Base-by-base conservation (phyloP, 805 yeast genomes). In the Candida sakaeoensis region DNA sequence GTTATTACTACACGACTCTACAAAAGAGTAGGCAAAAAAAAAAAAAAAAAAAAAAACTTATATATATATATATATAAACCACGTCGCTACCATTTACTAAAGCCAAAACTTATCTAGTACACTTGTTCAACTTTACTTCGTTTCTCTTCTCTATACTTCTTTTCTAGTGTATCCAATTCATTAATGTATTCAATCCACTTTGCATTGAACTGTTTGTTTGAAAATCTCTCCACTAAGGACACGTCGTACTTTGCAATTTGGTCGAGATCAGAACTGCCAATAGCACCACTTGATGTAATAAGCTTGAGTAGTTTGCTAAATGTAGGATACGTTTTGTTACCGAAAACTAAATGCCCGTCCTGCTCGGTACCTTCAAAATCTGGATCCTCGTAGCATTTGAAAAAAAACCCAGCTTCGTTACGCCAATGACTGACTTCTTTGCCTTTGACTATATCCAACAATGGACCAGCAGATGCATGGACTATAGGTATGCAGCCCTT, bases 401-500 rank as follows among this genome's bases (percentile, higher is more conserved):
- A 93, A 58, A 89, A 84, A 52, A 85, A 83, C 0, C 98, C 98
- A 0, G 87, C 72, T 42, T 76, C 75, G 10, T 72, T 68, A 17
- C 62, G 55, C 55, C 67, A 54, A 17, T 32, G 35, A 3, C 33
- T 37, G 4, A 15, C 35, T 19, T 47, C 39, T 15, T 41, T 39
- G 10, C 43, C 44, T n/a, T 55, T 49, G n/a, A 86, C 93, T 44
- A 93, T 93, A 60, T 93, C 99, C 41, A 81, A 65, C 30, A 77
- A 70, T 8, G 99, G 99, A 1, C 99, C 99, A 0, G 96, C 99
- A 39, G 95, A 84, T 3, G 95, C 95, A 61, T 95, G 98, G 3
- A 80, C 93, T 2, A 93, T 65, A 1, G 99, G 97, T 13, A 93
- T 77, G 19, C 84, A 72, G 0, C 97, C 98, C 40, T 85, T 75